phyloP scores from a whole-genome alignment of 371 early-diverging fungal genomes.

The Mortierella sp. region DNA sequence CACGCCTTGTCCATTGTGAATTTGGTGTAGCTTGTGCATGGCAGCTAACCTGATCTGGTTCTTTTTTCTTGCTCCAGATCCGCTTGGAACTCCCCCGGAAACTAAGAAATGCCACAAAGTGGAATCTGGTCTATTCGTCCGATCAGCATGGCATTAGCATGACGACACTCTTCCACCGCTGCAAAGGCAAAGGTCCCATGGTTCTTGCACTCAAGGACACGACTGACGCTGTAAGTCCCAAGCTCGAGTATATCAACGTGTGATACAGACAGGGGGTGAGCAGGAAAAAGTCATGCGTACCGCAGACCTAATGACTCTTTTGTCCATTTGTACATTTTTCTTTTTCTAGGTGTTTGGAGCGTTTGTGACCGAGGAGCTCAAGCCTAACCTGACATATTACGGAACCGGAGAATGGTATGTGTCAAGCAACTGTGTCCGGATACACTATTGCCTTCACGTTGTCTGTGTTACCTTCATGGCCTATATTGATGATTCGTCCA shows the following conservation, averaged over 20 bases:
- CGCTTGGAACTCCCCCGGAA: conserved; percentile 70
- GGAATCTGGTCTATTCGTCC: conserved; percentile 88
- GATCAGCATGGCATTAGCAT: conserved; percentile 94
- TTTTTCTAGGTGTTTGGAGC: conserved; percentile 88
- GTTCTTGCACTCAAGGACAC: conserved; percentile 81
- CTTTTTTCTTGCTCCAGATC: conserved; percentile 27
- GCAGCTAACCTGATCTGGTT: conserved; percentile 2
- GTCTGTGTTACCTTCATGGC: not conserved
- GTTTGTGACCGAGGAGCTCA: conserved; percentile 81
- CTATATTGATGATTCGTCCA: no score
- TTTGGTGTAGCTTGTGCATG: not conserved
- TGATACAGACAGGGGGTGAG: not conserved
- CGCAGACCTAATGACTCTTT: not conserved
- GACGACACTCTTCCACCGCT: conserved; percentile 79
- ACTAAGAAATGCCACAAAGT: conserved; percentile 72
- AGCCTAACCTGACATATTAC: conserved; percentile 79
- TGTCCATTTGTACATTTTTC: not conserved
- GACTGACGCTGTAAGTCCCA: conserved; percentile 66
- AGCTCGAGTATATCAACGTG: not conserved
- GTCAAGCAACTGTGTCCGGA: not conserved
- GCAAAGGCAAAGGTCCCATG: conserved; percentile 76
- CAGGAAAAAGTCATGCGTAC: not conserved
- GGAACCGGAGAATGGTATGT: conserved; percentile 93
- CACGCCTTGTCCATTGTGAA: not conserved
- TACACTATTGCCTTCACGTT: not conserved